A percentile compares a stretch with the other conserved stretches of the same genome.
These are phyloP conservation scores for Geotrichum fermentans DNA, from an alignment of 1,139 yeast genomes.

Conservation along the genomic window DNA sequence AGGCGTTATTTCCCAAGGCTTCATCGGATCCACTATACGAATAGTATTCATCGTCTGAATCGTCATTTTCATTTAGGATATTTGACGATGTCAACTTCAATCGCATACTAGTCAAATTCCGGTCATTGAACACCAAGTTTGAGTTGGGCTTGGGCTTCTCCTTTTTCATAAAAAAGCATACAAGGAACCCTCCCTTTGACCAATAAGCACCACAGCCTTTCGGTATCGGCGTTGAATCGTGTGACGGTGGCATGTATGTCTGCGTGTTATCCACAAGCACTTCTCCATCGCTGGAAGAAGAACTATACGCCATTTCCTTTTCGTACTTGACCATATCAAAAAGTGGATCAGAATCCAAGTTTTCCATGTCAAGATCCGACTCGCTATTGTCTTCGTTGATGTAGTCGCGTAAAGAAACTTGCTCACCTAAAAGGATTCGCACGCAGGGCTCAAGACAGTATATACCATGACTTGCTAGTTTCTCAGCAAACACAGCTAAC, in stretches of 20 bases:
- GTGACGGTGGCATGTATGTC: not conserved
- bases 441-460: slow-evolving; percentile 81
- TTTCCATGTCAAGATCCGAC: not conserved
- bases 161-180: slow-evolving; percentile 66
- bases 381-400: slow-evolving; percentile 31
- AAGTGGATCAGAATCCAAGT: not conserved
- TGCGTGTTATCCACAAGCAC: slow-evolving; percentile 21
- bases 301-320: slow-evolving; percentile 5
- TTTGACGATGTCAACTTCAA: slow-evolving; percentile 3
- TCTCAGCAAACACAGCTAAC: slow-evolving; percentile 53
- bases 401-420: slow-evolving; percentile 47
- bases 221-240: slow-evolving; percentile 64
- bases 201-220: slow-evolving; percentile 91
- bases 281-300: slow-evolving; percentile 29
- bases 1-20: slow-evolving; percentile 9
- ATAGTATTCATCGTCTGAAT: slow-evolving; percentile 17
- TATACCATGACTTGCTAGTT: slow-evolving; percentile 52
- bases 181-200: slow-evolving; percentile 72
- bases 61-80: slow-evolving; percentile 8
- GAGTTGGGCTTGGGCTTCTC: slow-evolving; percentile 16
- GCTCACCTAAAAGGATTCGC: slow-evolving; percentile 76
- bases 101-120: not conserved
- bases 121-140: slow-evolving; percentile 3
- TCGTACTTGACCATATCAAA: slow-evolving; percentile 19
- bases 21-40: slow-evolving; percentile 14